These are phyloP conservation scores for Adansonia grandidieri DNA, from an alignment of 441 rosid genomes.

Conservation along the genomic window DNA sequence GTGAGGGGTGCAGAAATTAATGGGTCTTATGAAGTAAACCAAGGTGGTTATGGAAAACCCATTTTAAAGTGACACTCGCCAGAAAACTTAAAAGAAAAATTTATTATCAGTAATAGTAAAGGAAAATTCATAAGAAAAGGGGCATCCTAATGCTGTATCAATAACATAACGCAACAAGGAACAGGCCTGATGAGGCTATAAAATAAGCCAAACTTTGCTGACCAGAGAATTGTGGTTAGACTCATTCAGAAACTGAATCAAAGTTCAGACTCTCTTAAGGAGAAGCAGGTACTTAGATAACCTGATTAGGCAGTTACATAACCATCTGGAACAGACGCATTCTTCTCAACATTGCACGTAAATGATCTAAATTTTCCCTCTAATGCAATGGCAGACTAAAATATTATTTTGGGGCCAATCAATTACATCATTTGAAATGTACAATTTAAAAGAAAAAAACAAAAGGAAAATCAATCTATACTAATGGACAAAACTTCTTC, in stretches of 20 bases:
- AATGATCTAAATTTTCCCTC: not conserved
- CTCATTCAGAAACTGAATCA: not conserved
- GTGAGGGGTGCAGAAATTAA: not conserved
- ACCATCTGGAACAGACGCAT: not conserved
- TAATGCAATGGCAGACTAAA: not conserved
- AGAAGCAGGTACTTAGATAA: not conserved
- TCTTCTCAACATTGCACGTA: not conserved
- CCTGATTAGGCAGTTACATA: not conserved
- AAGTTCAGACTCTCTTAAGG: not conserved
- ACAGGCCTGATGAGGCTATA: not conserved
- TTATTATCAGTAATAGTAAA: not conserved
- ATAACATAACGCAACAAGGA: not conserved
- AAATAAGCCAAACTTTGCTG: not conserved
- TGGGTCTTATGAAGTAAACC: not conserved
- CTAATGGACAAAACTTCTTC: not conserved
- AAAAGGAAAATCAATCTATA: not conserved
- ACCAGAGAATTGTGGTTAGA: not conserved
- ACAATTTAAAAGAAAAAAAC: not conserved
- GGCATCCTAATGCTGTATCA: not conserved
- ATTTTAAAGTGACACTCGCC: not conserved
- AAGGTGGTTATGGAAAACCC: not conserved
- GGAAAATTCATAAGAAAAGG: not conserved
- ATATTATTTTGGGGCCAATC: not conserved
- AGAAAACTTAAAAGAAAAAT: not conserved
- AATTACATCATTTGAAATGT: constrained; percentile 5